Conservation (phyloP, 1,284 basidiomycete genomes). For the Puccinia triticina region DNA sequence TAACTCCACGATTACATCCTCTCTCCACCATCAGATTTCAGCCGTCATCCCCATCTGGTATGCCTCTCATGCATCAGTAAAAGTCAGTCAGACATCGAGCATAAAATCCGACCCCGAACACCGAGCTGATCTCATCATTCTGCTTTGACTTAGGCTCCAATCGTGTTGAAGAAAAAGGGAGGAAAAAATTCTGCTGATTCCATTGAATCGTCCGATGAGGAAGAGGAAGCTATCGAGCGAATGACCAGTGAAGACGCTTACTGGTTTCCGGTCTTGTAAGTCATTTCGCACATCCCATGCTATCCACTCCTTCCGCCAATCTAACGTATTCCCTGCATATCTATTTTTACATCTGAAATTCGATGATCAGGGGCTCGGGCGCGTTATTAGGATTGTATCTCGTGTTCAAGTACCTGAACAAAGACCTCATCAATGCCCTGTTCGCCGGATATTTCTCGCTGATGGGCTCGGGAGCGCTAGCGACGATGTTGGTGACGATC, state of each 20-base stretch:
- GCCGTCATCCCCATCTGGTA: constrained; percentile 56
- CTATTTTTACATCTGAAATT: constrained; percentile 12
- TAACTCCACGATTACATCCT: background rate
- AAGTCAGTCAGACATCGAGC: constrained; percentile 41
- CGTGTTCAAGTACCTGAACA: constrained; percentile 75
- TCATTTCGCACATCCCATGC: background rate
- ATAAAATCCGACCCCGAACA: background rate
- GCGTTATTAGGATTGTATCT: constrained; percentile 71
- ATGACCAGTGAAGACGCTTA: constrained; percentile 73
- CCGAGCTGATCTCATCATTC: background rate
- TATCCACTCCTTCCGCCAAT: constrained; percentile 43
- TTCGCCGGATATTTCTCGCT: constrained; percentile 61
- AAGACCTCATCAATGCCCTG: constrained; percentile 78
- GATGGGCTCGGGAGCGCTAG: constrained; percentile 54
- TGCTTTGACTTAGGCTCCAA: constrained; percentile 39
- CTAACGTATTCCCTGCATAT: constrained; percentile 16
- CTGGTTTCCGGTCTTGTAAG: constrained; percentile 67
- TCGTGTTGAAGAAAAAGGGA: constrained; percentile 39
- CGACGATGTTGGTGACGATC: constrained; percentile 44
- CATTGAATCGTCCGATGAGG: constrained; percentile 43
- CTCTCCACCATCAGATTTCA: constrained; percentile 33
- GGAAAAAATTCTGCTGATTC: constrained; percentile 27
- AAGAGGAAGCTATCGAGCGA: constrained; percentile 60
- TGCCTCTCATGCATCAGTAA: constrained; percentile 53
- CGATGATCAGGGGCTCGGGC: constrained; percentile 34